A percentile compares a stretch with the other conserved stretches of the same genome.
Conservation (phyloP, 2,329 filamentous ascomycete genomes). For the Pseudonectria buxi region DNA sequence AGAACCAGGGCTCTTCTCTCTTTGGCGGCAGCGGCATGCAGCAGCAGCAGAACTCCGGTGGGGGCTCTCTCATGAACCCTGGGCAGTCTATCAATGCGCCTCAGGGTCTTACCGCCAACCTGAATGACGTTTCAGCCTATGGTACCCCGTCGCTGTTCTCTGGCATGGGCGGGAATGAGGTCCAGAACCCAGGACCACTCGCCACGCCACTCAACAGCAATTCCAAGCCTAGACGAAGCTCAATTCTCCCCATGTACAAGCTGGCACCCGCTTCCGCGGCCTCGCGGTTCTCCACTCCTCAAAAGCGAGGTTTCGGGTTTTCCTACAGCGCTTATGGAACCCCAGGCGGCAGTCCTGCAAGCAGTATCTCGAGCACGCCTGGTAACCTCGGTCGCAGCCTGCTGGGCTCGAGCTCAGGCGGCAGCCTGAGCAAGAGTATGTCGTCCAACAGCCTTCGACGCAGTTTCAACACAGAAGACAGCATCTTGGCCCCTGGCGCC, state of each 20-base stretch:
- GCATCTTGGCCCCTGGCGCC: constrained; percentile 76
- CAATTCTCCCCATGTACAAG: constrained; percentile 80
- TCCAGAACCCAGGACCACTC: constrained; percentile 74
- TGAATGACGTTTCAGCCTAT: constrained; percentile 81
- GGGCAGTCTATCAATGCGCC: constrained; percentile 45
- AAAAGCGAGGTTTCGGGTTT: constrained; percentile 84
- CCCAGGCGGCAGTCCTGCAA: constrained; percentile 62
- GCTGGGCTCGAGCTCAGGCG: constrained; percentile 57
- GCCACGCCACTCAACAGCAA: constrained; percentile 80
- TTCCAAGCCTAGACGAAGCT: constrained; percentile 67
- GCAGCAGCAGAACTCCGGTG: constrained; percentile 39
- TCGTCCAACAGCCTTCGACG: constrained; percentile 81
- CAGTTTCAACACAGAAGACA: constrained; percentile 75
- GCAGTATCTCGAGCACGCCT: constrained; percentile 59
- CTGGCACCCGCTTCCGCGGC: constrained; percentile 69
- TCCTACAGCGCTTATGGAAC: constrained; percentile 89
- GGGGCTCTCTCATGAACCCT: constrained; percentile 54
- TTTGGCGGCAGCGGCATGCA: constrained; percentile 42
- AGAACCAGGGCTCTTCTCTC: constrained; percentile 36
- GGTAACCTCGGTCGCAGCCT: constrained; percentile 61
- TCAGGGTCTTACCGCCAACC: constrained; percentile 67
- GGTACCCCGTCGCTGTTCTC: constrained; percentile 83
- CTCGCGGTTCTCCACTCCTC: constrained; percentile 73
- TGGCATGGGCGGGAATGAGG: constrained; percentile 56
- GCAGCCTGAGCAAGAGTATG: constrained; percentile 76